Conservation (phyloP, 2,329 filamentous ascomycete genomes). For the Aulographum hederae region DNA sequence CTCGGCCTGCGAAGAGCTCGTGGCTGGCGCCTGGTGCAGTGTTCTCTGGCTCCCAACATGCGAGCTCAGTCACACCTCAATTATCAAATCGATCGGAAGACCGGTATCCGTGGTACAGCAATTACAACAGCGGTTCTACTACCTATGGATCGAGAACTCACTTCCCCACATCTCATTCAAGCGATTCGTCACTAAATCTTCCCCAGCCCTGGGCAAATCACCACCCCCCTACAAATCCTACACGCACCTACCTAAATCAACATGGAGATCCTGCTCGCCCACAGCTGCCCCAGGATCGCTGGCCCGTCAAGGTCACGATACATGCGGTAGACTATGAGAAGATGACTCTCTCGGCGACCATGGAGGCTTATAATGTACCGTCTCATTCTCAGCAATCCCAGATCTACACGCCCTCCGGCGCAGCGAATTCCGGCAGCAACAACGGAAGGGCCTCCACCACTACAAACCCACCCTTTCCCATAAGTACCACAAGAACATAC, state of each 20-base stretch:
- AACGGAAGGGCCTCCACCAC: conserved; percentile 5
- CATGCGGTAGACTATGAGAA: conserved; percentile 40
- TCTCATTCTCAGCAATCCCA: conserved; percentile 1
- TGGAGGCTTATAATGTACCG: conserved; percentile 53
- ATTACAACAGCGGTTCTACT: background rate
- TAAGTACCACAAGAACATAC: conserved; percentile 8
- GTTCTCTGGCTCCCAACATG: conserved; percentile 44
- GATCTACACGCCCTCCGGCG: background rate
- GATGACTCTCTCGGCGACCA: conserved; percentile 48
- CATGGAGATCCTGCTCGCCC: no score
- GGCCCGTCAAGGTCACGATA: conserved; percentile 50
- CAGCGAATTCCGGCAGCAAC: conserved; percentile 6
- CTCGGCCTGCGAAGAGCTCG: conserved; percentile 34
- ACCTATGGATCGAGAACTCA: no score
- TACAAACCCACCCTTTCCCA: no score
- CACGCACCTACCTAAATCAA: no score
- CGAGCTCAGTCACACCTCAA: no score
- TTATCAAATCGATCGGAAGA: conserved; percentile 8
- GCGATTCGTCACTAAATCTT: no score
- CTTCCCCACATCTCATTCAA: no score
- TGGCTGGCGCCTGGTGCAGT: conserved; percentile 43
- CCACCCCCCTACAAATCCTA: background rate
- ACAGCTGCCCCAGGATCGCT: conserved; percentile 30
- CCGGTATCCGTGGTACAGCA: background rate
- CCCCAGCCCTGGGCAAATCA: background rate